These are phyloP conservation scores for Cordyceps militaris DNA, from an alignment of 2,329 filamentous ascomycete genomes.

Conservation along the genomic window DNA sequence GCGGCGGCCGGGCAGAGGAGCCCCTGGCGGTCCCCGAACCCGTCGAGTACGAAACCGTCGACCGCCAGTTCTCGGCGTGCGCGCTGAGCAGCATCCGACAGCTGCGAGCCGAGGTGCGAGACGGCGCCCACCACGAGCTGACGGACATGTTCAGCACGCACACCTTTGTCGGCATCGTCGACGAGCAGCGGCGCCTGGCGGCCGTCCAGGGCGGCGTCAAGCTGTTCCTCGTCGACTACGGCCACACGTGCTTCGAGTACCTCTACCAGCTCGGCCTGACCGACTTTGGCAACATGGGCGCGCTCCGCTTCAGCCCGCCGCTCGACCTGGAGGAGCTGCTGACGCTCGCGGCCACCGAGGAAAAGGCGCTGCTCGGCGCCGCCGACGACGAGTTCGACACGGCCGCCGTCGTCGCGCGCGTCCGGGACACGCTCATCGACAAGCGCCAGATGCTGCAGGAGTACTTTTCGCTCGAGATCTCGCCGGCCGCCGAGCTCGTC, in stretches of 20 bases:
- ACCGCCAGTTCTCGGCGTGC: conserved; percentile 63
- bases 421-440: conserved; percentile 63
- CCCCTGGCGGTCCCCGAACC: conserved; percentile 36
- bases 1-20: conserved; percentile 24
- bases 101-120: conserved; percentile 72
- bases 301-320: conserved; percentile 71
- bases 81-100: conserved; percentile 79
- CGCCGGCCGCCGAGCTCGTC: conserved; percentile 66
- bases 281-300: conserved; percentile 91
- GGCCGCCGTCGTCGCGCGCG: conserved; percentile 55
- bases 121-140: conserved; percentile 74
- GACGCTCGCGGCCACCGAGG: conserved; percentile 62
- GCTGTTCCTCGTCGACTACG: conserved; percentile 89
- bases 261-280: conserved; percentile 94
- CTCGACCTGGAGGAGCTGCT: conserved; percentile 66
- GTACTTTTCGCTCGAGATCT: conserved; percentile 85
- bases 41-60: conserved; percentile 63
- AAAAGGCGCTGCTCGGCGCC: conserved; percentile 42
- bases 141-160: conserved; percentile 83
- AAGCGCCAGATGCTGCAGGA: conserved; percentile 81
- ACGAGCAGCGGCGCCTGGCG: conserved; percentile 78
- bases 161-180: conserved; percentile 90
- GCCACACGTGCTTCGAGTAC: conserved; percentile 76
- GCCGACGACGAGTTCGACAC: conserved; percentile 52
- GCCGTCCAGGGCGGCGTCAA: conserved; percentile 91